Percentiles rank a stretch among this genome's conserved stretches.
phyloP scores from a whole-genome alignment of 176 grass and related monocot genomes.

The Eleusine indica region DNA sequence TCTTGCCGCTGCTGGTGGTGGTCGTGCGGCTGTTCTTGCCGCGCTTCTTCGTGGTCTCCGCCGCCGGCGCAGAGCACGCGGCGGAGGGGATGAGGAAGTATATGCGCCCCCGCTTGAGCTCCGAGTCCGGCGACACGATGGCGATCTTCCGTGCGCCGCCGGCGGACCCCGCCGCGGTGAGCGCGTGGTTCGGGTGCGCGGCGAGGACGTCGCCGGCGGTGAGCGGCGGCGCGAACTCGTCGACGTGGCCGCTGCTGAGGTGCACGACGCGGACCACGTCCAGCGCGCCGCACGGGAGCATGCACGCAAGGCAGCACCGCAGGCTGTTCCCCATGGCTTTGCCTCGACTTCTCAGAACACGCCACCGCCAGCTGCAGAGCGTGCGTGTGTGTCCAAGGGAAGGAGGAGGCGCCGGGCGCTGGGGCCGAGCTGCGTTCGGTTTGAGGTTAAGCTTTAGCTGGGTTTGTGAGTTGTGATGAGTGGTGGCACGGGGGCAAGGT shows the following conservation, averaged over 20 bases:
- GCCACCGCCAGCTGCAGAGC: neutral
- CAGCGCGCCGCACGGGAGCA: slow-evolving; percentile 93
- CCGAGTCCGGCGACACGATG: slow-evolving; percentile 71
- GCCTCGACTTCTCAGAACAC: neutral
- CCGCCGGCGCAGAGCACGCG: slow-evolving; percentile 55
- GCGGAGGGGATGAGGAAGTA: slow-evolving; percentile 82
- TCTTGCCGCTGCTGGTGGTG: neutral
- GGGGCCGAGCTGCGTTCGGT: neutral
- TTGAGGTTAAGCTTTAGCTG: neutral
- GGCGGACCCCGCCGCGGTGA: slow-evolving; percentile 66
- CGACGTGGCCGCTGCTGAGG: slow-evolving; percentile 78
- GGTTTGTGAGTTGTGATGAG: neutral
- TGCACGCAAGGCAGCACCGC: slow-evolving; percentile 89
- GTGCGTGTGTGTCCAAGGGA: neutral
- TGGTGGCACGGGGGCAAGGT: slow-evolving; percentile 21
- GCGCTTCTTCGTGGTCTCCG: slow-evolving; percentile 39
- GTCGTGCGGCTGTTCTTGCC: neutral
- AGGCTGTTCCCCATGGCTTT: slow-evolving; percentile 83
- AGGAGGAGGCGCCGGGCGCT: neutral
- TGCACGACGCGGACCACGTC: slow-evolving; percentile 91
- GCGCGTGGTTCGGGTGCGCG: slow-evolving; percentile 79
- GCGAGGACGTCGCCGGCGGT: slow-evolving; percentile 72
- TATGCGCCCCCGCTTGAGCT: slow-evolving; percentile 78
- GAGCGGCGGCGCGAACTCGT: slow-evolving; percentile 76
- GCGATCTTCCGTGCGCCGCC: slow-evolving; percentile 58